phyloP scores from a whole-genome alignment of 2,329 filamentous ascomycete species.

The Pseudogymnoascus pannorum region DNA sequence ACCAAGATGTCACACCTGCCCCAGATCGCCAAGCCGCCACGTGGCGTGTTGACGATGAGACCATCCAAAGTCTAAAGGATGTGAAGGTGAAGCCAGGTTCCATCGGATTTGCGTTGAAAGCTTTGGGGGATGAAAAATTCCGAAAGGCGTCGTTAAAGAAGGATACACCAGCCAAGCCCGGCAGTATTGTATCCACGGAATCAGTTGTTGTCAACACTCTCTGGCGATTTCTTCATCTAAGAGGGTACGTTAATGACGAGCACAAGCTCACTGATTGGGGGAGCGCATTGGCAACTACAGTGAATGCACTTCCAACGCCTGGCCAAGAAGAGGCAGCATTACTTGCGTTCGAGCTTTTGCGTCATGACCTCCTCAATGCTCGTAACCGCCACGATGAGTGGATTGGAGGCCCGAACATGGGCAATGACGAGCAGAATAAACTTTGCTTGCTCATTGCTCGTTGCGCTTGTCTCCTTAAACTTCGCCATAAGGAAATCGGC shows the following conservation, averaged over 20 bases:
- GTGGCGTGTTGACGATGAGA: slow-evolving; percentile 67
- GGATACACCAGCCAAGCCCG: slow-evolving; percentile 31
- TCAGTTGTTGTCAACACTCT: slow-evolving; percentile 67
- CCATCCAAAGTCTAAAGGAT: slow-evolving; percentile 35
- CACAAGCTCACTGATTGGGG: slow-evolving; percentile 84
- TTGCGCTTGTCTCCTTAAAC: slow-evolving; percentile 72
- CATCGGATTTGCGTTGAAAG: slow-evolving; percentile 54
- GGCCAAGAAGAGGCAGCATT: slow-evolving; percentile 69
- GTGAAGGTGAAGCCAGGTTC: slow-evolving; percentile 38
- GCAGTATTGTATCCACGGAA: slow-evolving; percentile 51
- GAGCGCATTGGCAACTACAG: slow-evolving; percentile 63
- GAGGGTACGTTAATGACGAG: slow-evolving; percentile 71
- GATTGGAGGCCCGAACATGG: slow-evolving; percentile 48
- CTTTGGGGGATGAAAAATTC: slow-evolving; percentile 64
- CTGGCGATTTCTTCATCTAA: slow-evolving; percentile 84
- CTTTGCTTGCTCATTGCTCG: slow-evolving; percentile 79
- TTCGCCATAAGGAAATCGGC: slow-evolving; percentile 76
- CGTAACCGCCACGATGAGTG: slow-evolving; percentile 51
- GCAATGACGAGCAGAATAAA: slow-evolving; percentile 64
- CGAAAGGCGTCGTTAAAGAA: slow-evolving; percentile 59
- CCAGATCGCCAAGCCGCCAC: slow-evolving; percentile 42
- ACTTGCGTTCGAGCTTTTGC: slow-evolving; percentile 77
- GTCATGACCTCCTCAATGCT: slow-evolving; percentile 68
- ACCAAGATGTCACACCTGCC: slow-evolving; percentile 44
- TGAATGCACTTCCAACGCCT: slow-evolving; percentile 50